phyloP scores from a whole-genome alignment of 306 rosid species.

The Castanea sativa region DNA sequence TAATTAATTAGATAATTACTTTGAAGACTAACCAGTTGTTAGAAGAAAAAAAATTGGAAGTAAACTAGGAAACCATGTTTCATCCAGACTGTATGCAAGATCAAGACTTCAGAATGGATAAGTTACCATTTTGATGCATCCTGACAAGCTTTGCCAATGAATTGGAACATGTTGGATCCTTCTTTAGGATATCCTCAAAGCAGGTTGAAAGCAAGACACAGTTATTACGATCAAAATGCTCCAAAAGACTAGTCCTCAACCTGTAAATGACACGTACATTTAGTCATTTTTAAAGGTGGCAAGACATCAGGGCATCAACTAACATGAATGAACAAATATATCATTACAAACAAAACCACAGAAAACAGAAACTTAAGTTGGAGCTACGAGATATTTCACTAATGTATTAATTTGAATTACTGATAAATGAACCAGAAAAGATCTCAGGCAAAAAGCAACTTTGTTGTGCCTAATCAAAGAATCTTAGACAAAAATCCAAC shows the following conservation, averaged over 20 bases:
- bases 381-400: not conserved
- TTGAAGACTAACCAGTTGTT: not conserved
- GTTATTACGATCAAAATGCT: conserved; percentile 54
- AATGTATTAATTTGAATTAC: not conserved
- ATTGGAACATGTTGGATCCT: conserved; percentile 65
- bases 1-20: not conserved
- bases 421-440: not conserved
- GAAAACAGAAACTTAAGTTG: not conserved
- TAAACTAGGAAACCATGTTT: not conserved
- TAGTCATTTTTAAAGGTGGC: conserved; percentile 12
- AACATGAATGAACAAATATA: not conserved
- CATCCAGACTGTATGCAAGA: conserved; percentile 3
- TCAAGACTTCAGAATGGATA: conserved; percentile 15
- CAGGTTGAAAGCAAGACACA: conserved; percentile 27
- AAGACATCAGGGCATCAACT: conserved; percentile 3
- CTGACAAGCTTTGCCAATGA: conserved; percentile 68
- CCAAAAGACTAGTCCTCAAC: conserved; percentile 54
- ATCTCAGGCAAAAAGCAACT: not conserved
- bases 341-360: not conserved
- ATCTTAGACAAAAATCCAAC: not conserved
- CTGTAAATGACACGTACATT: conserved; percentile 39
- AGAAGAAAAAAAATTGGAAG: not conserved
- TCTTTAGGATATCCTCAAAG: conserved; percentile 66
- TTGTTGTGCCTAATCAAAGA: not conserved
- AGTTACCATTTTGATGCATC: conserved; percentile 67